phyloP scores from a whole-genome alignment of 1,284 basidiomycete genomes.

The Gymnopus androsaceus region DNA sequence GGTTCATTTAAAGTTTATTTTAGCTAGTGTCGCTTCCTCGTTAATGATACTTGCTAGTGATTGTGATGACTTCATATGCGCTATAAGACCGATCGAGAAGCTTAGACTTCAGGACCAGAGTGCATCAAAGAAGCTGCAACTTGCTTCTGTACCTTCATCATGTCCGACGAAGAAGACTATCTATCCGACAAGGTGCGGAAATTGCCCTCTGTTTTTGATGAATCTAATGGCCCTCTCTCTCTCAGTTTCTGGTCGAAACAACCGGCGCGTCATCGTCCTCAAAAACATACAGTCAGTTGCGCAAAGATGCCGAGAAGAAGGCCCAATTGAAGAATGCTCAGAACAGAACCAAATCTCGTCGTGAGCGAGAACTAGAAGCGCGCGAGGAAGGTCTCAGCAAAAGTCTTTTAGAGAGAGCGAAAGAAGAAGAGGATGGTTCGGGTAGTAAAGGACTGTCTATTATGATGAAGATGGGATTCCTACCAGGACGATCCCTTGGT shows the following conservation, averaged over 20 bases:
- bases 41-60: constrained; percentile 14
- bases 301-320: constrained; percentile 61
- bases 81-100: neutral
- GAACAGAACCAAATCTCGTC: constrained; percentile 61
- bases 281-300: constrained; percentile 67
- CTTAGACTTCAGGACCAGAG: neutral
- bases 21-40: constrained; percentile 15
- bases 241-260: constrained; percentile 53
- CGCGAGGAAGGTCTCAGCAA: constrained; percentile 74
- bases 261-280: constrained; percentile 32
- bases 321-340: constrained; percentile 64
- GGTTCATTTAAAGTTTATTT: constrained; percentile 17
- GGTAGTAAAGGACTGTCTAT: constrained; percentile 77
- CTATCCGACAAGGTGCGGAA: constrained; percentile 69
- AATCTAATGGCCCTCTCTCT: neutral
- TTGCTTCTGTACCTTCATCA: constrained; percentile 22
- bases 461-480: constrained; percentile 91
- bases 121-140: neutral
- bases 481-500: constrained; percentile 76
- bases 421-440: constrained; percentile 56
- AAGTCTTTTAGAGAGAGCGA: constrained; percentile 76
- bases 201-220: neutral
- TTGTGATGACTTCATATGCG: constrained; percentile 1
- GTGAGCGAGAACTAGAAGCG: constrained; percentile 72
- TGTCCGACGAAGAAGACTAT: constrained; percentile 77